Base-by-base conservation (phyloP, 495 filamentous ascomycete species). In the Talaromyces stipitatus region DNA sequence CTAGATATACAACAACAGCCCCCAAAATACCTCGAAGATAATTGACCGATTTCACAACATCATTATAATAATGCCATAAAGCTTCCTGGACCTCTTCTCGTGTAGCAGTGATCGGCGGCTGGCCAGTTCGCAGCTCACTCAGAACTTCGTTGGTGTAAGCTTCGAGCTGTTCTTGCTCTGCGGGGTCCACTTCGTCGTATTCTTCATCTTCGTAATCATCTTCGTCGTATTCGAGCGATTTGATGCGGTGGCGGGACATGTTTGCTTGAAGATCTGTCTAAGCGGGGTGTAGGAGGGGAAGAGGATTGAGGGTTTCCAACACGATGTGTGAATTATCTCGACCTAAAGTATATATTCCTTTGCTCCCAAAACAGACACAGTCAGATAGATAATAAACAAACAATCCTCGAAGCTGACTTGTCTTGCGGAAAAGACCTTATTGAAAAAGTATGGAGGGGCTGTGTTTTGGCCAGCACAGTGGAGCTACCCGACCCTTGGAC, bases 11-110 rank as follows among this genome's bases (percentile, higher is more conserved):
- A 23, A 36, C 28, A 6, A 26, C 9, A 18, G 43, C 7, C 28
- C n/a, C 2, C 4, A n/a, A 63, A 62, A 72, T 85, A 83, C 85
- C 82, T 45, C 83, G 74, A 33, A 98, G 70, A 64, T 92, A 96
- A 56, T 81, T 76, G 18, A 91, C 85, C 0, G 89, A 81, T 66
- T 97, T 96, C 24, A 83, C 82, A 24, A 96, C 77, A 66, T 98
- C 92, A 65, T 89, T 97, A 69, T 92, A 98, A 69, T 96, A 97
- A 69, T 97, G 83, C 90, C 91, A 98, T 28, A 98, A 69, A 0
- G 91, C 80, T 53, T 97, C 95, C 66, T 95, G 80, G 41, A 96
- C 91, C 58, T 95, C 86, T 29, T 81, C 61, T 33, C 71, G 70
- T 26, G 72, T 69, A 8, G 72, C 71, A 24, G 65, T 72, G 58